A percentile compares a stretch with the other conserved stretches of the same genome.
Evolutionary conservation across 169 alveolate species (phyloP).

Genomic region (Plasmodium chabaudi): DNA sequence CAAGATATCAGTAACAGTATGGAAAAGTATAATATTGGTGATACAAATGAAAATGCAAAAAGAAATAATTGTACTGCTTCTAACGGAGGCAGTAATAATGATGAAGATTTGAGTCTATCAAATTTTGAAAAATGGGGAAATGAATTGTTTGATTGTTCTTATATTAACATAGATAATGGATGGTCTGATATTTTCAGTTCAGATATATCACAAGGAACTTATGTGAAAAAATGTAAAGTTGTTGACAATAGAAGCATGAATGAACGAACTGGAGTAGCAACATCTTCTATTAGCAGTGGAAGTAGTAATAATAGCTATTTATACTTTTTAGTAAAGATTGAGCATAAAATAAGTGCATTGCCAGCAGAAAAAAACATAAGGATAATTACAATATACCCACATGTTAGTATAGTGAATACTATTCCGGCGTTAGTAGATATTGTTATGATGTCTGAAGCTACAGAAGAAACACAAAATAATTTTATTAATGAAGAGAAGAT

Average conservation of each 20-base stretch:
- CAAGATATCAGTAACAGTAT: not conserved
- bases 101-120: not conserved
- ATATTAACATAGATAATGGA: conserved; percentile 37
- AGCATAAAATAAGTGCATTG: conserved; percentile 82
- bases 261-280: not conserved
- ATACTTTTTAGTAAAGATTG: conserved; percentile 86
- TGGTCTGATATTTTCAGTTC: conserved; percentile 77
- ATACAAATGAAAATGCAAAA: not conserved
- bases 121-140: conserved; percentile 19
- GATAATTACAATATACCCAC: conserved; percentile 86
- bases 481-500: conserved; percentile 52
- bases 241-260: conserved; percentile 6
- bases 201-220: conserved; percentile 67
- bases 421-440: conserved; percentile 85
- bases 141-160: conserved; percentile 10
- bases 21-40: not conserved
- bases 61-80: not conserved
- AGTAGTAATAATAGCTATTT: conserved; percentile 78
- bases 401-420: conserved; percentile 87
- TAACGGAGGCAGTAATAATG: not conserved
- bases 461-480: conserved; percentile 56
- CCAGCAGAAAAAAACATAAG: conserved; percentile 88
- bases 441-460: conserved; percentile 48
- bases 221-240: conserved; percentile 63
- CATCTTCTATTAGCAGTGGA: conserved; percentile 35